Conservation (phyloP, 768 basidiomycete species). For the Hericium erinaceus region DNA sequence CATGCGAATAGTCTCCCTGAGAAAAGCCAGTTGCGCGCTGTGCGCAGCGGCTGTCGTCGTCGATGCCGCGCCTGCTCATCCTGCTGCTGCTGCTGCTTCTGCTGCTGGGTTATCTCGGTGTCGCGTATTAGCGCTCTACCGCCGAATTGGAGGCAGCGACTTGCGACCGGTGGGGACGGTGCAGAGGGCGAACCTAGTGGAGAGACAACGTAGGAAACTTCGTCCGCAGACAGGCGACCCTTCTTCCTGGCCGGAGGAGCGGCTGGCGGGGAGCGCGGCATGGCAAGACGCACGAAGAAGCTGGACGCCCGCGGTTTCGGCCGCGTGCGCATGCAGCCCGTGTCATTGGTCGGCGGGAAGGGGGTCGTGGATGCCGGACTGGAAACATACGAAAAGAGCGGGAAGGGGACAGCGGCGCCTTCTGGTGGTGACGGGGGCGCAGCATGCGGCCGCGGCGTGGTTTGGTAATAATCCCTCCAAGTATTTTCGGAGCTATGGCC, state of each 20-base stretch:
- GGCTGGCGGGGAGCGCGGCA: constrained; percentile 21
- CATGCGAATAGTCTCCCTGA: constrained; percentile 22
- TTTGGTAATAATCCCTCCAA: constrained; percentile 5
- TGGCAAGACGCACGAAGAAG: constrained; percentile 24
- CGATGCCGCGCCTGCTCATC: constrained; percentile 16
- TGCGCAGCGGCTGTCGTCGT: constrained; percentile 22
- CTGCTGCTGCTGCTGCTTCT: constrained; percentile 5
- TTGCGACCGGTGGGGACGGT: not conserved
- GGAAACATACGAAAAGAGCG: constrained; percentile 10
- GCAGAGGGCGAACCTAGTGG: not conserved
- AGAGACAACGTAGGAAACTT: not conserved
- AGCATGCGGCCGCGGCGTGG: not conserved
- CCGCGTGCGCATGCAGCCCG: constrained; percentile 14
- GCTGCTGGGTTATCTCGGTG: not conserved
- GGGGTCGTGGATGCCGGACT: constrained; percentile 20
- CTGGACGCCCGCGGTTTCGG: constrained; percentile 24
- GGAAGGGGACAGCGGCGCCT: constrained; percentile 8
- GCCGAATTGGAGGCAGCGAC: not conserved
- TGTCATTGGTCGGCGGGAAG: constrained; percentile 12
- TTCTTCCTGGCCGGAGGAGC: constrained; percentile 9
- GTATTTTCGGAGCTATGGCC: constrained; percentile 5
- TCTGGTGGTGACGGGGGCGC: constrained; percentile 1
- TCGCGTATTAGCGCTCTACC: not conserved
- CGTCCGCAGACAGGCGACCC: constrained; percentile 3
- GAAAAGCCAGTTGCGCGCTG: constrained; percentile 28